A percentile compares a stretch with the other conserved stretches of the same genome.
Conservation (phyloP, 345 rosid genomes). For the Eucalyptus marginata region DNA sequence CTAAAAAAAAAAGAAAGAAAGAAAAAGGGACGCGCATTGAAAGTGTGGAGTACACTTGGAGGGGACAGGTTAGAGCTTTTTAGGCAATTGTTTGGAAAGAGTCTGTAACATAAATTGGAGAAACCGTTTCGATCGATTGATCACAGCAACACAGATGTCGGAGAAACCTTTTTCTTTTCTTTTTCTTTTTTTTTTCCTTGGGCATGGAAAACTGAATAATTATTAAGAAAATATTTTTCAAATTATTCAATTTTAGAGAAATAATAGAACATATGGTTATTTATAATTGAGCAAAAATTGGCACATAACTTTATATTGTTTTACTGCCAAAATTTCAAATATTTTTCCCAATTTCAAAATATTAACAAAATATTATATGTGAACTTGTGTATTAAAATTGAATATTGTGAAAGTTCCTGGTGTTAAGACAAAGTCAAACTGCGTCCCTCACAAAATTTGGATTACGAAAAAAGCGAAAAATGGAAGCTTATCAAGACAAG, state of each 20-base stretch:
- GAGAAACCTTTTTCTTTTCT: not conserved
- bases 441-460: not conserved
- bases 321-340: not conserved
- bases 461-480: not conserved
- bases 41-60: not conserved
- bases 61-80: not conserved
- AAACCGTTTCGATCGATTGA: not conserved
- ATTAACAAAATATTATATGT: not conserved
- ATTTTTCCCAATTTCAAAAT: not conserved
- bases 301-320: not conserved
- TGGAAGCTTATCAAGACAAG: not conserved
- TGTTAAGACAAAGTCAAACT: not conserved
- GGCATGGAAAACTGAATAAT: not conserved
- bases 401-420: not conserved
- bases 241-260: rapidly evolving
- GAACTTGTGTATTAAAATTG: not conserved
- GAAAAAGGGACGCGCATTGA: not conserved
- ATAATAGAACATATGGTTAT: not conserved
- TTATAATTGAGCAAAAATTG: not conserved
- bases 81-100: not conserved
- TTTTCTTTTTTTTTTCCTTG: not conserved
- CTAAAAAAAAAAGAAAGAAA: not conserved
- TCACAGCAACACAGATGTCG: not conserved
- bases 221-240: not conserved
- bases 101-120: not conserved